These are phyloP conservation scores for Cercophora newfieldiana DNA, from an alignment of 495 filamentous ascomycete genomes.

Conservation along the genomic window DNA sequence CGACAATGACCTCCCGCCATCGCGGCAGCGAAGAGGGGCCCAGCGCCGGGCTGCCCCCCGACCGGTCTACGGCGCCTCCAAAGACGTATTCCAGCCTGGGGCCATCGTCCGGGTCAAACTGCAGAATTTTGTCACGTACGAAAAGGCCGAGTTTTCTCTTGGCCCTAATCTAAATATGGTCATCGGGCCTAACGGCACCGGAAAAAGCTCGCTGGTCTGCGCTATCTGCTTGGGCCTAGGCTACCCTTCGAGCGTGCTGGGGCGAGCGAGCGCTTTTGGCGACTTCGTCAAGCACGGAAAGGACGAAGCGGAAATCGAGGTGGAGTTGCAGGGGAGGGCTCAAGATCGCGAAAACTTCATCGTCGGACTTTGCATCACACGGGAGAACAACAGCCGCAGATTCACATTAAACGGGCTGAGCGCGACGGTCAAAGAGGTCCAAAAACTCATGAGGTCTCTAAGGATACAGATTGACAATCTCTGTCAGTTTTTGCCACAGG, in stretches of 20 bases:
- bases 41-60: neutral
- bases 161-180: slow-evolving; percentile 98
- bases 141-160: slow-evolving; percentile 80
- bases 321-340: slow-evolving; percentile 70
- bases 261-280: slow-evolving; percentile 77
- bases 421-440: slow-evolving; percentile 57
- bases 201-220: slow-evolving; percentile 96
- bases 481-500: slow-evolving; percentile 96
- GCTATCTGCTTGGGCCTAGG: slow-evolving; percentile 94
- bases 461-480: slow-evolving; percentile 95
- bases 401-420: slow-evolving; percentile 70
- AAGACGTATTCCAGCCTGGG: slow-evolving; percentile 64
- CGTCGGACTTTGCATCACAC: slow-evolving; percentile 72
- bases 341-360: slow-evolving; percentile 61
- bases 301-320: slow-evolving; percentile 77
- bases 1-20: slow-evolving; percentile 15
- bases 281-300: slow-evolving; percentile 94
- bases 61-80: slow-evolving; percentile 9
- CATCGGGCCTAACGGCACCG: slow-evolving; percentile 96
- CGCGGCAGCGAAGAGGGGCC: slow-evolving; percentile 18
- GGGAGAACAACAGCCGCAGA: slow-evolving; percentile 74
- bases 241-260: slow-evolving; percentile 78
- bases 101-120: slow-evolving; percentile 87
- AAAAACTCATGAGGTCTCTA: slow-evolving; percentile 64
- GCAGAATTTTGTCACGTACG: slow-evolving; percentile 94